These are phyloP conservation scores for Amoebophrya sp. DNA, from an alignment of 169 alveolate genomes.

Conservation along the genomic window DNA sequence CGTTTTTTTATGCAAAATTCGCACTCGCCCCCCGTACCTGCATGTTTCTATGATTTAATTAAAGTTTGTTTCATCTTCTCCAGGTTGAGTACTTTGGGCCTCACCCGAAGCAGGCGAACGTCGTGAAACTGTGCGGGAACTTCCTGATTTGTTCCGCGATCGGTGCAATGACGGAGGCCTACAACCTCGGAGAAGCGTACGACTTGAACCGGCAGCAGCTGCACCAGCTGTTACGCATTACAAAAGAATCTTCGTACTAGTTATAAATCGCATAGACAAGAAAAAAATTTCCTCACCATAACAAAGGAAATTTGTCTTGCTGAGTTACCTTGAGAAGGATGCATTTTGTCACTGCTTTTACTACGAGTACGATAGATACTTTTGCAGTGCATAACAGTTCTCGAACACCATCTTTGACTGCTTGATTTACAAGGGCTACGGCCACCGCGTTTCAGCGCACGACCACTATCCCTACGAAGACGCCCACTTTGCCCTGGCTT, in stretches of 20 bases:
- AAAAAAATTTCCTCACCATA: too few relatives aligned
- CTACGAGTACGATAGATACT: too few relatives aligned
- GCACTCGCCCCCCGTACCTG: too few relatives aligned
- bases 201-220: neutral
- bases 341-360: too few relatives aligned
- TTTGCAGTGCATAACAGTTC: too few relatives aligned
- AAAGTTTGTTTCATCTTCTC: too few relatives aligned
- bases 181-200: neutral
- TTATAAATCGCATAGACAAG: too few relatives aligned
- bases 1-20: too few relatives aligned
- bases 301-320: too few relatives aligned
- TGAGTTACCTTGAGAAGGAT: too few relatives aligned
- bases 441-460: neutral
- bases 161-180: neutral
- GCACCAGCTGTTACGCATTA: neutral
- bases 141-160: slow-evolving; percentile 17
- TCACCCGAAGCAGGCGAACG: neutral
- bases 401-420: neutral
- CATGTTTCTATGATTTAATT: too few relatives aligned
- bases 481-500: neutral
- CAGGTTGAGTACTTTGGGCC: slow-evolving; percentile 17
- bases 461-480: neutral
- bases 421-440: slow-evolving; percentile 3
- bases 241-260: too few relatives aligned
- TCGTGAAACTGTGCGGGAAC: neutral